Conservation (phyloP, 1,284 basidiomycete genomes). For the Xerocomus alliaceus region DNA sequence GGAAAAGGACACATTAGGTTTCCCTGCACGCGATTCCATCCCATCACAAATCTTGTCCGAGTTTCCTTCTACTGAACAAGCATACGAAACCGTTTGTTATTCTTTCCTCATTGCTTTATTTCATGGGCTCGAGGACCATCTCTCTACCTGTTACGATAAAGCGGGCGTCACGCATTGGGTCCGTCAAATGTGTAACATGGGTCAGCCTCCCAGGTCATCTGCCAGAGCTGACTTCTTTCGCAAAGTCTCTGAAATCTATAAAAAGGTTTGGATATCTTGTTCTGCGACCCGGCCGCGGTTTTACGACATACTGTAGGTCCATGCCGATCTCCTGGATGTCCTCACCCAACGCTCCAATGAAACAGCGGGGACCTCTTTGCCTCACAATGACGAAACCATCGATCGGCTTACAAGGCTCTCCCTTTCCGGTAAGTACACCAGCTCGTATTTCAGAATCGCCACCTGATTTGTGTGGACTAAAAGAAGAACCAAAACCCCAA, state of each 20-base stretch:
- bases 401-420: neutral
- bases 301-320: neutral
- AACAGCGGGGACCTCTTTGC: too few relatives aligned
- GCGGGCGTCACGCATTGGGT: neutral
- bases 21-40: constrained; percentile 18
- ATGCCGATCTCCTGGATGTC: neutral
- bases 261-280: neutral
- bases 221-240: neutral
- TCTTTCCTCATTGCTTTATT: constrained; percentile 24
- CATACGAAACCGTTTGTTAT: neutral
- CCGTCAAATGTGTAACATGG: constrained; percentile 1
- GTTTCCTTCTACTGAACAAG: neutral
- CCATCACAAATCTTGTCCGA: constrained; percentile 15
- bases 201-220: neutral
- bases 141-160: neutral
- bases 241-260: neutral
- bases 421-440: neutral
- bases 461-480: too few relatives aligned
- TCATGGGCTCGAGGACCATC: neutral
- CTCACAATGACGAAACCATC: neutral
- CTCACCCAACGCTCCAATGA: neutral
- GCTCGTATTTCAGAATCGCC: neutral
- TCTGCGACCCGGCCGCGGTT: too few relatives aligned
- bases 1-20: neutral
- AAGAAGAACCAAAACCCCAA: too few relatives aligned